Percentiles rank a stretch among this genome's conserved stretches.
phyloP scores from a whole-genome alignment of 2,329 filamentous ascomycete genomes.

The Dendrostoma leiphaemia region DNA sequence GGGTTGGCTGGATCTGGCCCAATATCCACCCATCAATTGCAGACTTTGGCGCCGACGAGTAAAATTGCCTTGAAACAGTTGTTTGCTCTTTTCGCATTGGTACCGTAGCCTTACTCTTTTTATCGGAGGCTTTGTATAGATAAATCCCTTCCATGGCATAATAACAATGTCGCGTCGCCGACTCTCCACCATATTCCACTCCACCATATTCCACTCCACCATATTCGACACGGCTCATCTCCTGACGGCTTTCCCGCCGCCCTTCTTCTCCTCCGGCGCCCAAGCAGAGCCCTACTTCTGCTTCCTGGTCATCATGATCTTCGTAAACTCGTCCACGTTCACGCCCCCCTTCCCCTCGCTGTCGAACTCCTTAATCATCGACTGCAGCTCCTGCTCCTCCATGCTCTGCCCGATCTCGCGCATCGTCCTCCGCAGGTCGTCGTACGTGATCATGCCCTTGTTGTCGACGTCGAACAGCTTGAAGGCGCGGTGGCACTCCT shows the following conservation, averaged over 20 bases:
- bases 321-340: conserved; percentile 66
- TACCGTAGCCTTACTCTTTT: not conserved
- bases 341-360: conserved; percentile 85
- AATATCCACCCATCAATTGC: too few species aligned
- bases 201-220: not conserved
- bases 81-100: not conserved
- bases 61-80: not conserved
- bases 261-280: conserved; percentile 1
- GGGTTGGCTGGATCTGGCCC: not conserved
- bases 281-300: conserved; percentile 18
- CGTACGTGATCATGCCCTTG: conserved; percentile 88
- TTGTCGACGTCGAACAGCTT: conserved; percentile 87
- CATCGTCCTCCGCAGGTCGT: conserved; percentile 83
- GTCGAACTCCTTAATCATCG: conserved; percentile 99
- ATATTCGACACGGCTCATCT: not conserved
- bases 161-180: too few species aligned
- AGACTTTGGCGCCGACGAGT: not conserved
- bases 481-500: conserved; percentile 90
- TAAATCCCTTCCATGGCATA: conserved; percentile 1
- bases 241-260: not conserved
- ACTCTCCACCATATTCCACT: not conserved
- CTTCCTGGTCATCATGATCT: conserved; percentile 51
- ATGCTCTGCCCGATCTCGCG: conserved; percentile 89
- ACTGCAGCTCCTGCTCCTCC: conserved; percentile 85
- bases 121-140: conserved; percentile 1